Percentiles rank a stretch among this genome's conserved stretches.
Evolutionary conservation across 257 asterid species (phyloP).

Genomic region (Fraxinus americana): DNA sequence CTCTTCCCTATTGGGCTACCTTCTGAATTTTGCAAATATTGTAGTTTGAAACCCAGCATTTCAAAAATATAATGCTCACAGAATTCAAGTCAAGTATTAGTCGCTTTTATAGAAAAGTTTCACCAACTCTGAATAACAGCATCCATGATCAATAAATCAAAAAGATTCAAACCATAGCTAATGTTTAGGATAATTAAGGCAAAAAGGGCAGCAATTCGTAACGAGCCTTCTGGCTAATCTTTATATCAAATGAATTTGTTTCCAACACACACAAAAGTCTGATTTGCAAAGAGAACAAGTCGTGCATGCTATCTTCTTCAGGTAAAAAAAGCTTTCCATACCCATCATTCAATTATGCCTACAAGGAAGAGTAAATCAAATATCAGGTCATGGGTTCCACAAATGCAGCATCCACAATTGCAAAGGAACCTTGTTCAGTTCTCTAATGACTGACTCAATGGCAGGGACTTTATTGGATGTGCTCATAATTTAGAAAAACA

Average conservation of each 20-base stretch:
- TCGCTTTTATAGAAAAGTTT: neutral
- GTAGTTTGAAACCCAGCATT: slow-evolving; percentile 1
- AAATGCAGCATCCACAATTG: slow-evolving; percentile 13
- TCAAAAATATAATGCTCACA: neutral
- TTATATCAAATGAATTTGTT: slow-evolving; percentile 49
- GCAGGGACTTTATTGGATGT: neutral
- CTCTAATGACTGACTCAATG: slow-evolving; percentile 2
- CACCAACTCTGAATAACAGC: too few species aligned
- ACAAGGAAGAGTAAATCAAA: slow-evolving; percentile 33
- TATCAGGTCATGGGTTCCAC: slow-evolving; percentile 23
- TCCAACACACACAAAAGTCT: slow-evolving; percentile 42
- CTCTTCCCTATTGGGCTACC: slow-evolving; percentile 5
- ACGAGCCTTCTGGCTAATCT: slow-evolving; percentile 51
- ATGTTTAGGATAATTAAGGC: too few species aligned
- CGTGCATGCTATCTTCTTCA: slow-evolving; percentile 37
- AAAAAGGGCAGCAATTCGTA: too few species aligned
- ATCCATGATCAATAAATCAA: too few species aligned
- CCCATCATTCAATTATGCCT: slow-evolving; percentile 59
- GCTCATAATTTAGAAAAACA: too few species aligned
- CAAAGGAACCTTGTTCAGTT: slow-evolving; percentile 5
- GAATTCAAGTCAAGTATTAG: neutral
- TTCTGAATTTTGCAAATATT: slow-evolving; percentile 13
- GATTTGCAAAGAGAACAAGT: slow-evolving; percentile 59
- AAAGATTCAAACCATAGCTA: too few species aligned
- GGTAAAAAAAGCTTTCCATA: slow-evolving; percentile 34